Base-by-base conservation (phyloP, 495 filamentous ascomycete genomes). In the Lentithecium fluviatile region DNA sequence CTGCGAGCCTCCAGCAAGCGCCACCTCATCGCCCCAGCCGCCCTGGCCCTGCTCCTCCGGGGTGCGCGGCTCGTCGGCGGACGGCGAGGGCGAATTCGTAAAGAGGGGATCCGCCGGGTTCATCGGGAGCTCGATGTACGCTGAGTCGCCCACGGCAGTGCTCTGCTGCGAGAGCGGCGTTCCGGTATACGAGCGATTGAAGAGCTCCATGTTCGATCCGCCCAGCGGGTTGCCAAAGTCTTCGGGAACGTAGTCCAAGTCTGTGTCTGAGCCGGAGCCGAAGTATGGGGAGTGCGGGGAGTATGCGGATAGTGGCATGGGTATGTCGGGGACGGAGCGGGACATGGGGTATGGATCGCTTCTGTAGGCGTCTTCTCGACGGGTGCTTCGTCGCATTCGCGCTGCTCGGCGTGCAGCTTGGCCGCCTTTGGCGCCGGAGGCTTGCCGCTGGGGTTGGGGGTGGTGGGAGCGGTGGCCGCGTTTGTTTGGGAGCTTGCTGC, bases 341-440 rank as follows among this genome's bases (percentile, higher is more conserved):
- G 24, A 11, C 21, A 48, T 45, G 26, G 2, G 19, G 43, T 56
- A 60, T 15, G 56, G 56, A n/a, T 60, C 45, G 38, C 56, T 53
- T 24, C 56, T 52, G 37, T 67, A 50, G 24, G 19, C 17, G 12
- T 64, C 49, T 36, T 40, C 24, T 32, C 48, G 36, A n/a, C 56
- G 50, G 23, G 61, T 34, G 10, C 60, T 50, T 26, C 67, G 56
- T 40, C 69, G 65, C 49, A 64, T 32, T 21, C 60, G 62, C 7
- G 69, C 58, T 11, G 70, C 55, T 36, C 69, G 67, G 23, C 66
- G 75, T 2, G 79, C 76, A 24, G 78, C 76, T 64, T 82, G 78
- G 4, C 84, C 82, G 40, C 81, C 83, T 64, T 79, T 83, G 13
- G 79, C 76, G 38, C 80, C 83, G 34, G 83, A 80, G 19, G 75